phyloP scores from a whole-genome alignment of 2,329 filamentous ascomycete species.

The Cytospora leucostoma region DNA sequence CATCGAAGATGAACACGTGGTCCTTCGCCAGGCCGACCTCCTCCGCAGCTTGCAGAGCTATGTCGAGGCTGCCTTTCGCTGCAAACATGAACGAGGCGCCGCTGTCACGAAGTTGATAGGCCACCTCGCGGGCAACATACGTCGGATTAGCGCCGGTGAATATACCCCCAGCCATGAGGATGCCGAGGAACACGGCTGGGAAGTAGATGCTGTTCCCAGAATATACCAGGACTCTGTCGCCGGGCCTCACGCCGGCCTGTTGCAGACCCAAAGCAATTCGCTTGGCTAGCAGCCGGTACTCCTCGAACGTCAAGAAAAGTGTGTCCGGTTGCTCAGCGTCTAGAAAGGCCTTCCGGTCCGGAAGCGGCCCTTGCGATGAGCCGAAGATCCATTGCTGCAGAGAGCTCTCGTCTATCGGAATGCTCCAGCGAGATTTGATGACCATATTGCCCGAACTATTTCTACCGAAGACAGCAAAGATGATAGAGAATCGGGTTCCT shows the following conservation, averaged over 20 bases:
- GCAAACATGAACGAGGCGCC: slow-evolving; percentile 68
- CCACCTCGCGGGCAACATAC: slow-evolving; percentile 68
- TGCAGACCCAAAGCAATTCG: slow-evolving; percentile 69
- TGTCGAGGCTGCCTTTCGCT: slow-evolving; percentile 60
- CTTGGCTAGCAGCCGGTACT: slow-evolving; percentile 71
- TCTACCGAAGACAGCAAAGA: background rate
- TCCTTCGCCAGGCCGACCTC: slow-evolving; percentile 55
- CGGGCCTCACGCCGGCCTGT: slow-evolving; percentile 62
- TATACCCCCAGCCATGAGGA: slow-evolving; percentile 75
- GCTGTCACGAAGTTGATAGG: slow-evolving; percentile 73
- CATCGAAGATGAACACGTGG: slow-evolving; percentile 68
- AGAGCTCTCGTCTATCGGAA: slow-evolving; percentile 49
- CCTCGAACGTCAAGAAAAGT: slow-evolving; percentile 63
- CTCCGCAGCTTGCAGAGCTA: slow-evolving; percentile 66
- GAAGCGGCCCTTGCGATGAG: slow-evolving; percentile 46
- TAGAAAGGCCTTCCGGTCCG: slow-evolving; percentile 53
- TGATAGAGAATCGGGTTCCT: background rate
- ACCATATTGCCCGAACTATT: slow-evolving; percentile 41
- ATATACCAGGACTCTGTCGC: slow-evolving; percentile 73
- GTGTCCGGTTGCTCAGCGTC: slow-evolving; percentile 68
- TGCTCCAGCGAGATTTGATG: slow-evolving; percentile 49
- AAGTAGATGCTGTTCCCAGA: slow-evolving; percentile 74
- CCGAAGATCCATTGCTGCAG: slow-evolving; percentile 59
- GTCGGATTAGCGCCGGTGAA: slow-evolving; percentile 62
- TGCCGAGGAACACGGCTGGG: slow-evolving; percentile 68